phyloP scores from a whole-genome alignment of 352 stramenopile species.

The Pythium myriotylum region DNA sequence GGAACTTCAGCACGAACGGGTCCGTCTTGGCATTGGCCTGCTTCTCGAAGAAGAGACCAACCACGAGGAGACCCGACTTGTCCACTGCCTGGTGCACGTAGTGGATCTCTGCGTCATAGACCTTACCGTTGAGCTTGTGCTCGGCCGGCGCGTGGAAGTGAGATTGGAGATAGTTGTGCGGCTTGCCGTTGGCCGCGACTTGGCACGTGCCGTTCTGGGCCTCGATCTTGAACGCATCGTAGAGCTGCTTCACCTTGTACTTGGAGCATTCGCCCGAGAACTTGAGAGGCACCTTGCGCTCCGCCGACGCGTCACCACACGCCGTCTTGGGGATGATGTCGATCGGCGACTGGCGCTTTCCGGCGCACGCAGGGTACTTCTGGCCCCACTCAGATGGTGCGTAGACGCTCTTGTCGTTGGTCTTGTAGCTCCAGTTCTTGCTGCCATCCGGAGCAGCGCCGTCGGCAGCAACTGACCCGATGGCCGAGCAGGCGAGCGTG shows the following conservation, averaged over 20 bases:
- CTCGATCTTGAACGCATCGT: slow-evolving; percentile 29
- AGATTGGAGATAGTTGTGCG: slow-evolving; percentile 32
- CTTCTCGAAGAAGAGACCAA: slow-evolving; percentile 31
- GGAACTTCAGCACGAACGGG: slow-evolving; percentile 17
- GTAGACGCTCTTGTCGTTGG: slow-evolving; percentile 25
- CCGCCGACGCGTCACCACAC: neutral
- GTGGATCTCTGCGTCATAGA: slow-evolving; percentile 39
- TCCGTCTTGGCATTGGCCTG: slow-evolving; percentile 11
- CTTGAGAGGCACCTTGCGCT: slow-evolving; percentile 7
- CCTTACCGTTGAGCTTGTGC: slow-evolving; percentile 45
- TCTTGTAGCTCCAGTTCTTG: slow-evolving; percentile 24
- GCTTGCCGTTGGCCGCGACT: slow-evolving; percentile 18
- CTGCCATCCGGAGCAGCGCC: neutral
- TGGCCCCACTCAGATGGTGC: slow-evolving; percentile 26
- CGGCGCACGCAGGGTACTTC: slow-evolving; percentile 22
- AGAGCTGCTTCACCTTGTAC: slow-evolving; percentile 21
- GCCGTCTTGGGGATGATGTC: slow-evolving; percentile 15
- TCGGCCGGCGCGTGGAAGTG: slow-evolving; percentile 43
- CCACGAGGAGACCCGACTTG: slow-evolving; percentile 17
- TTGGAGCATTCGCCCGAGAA: slow-evolving; percentile 26
- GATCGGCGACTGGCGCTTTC: slow-evolving; percentile 40
- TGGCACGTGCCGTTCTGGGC: slow-evolving; percentile 18
- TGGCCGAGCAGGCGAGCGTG: neutral
- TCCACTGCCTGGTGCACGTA: slow-evolving; percentile 40
- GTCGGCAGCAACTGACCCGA: slow-evolving; percentile 2